A percentile compares a stretch with the other conserved stretches of the same genome.
Evolutionary conservation across 768 basidiomycete species (phyloP).

Genomic region (Melanogaster broomeanus): DNA sequence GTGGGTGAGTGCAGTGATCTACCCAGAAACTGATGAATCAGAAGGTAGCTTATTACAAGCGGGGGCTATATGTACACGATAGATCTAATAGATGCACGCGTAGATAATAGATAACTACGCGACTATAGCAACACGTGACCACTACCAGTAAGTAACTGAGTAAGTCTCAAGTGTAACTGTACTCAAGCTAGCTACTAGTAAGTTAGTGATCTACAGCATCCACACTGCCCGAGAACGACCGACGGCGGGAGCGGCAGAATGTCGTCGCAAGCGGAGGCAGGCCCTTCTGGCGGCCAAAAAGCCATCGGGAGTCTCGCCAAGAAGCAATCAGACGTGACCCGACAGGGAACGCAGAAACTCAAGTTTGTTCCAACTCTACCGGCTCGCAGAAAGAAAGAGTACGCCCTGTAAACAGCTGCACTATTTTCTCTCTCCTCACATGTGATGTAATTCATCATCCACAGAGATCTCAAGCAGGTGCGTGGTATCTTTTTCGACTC

Average conservation of each 20-base stretch:
- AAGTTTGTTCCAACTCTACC: constrained; percentile 82
- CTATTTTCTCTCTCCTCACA: not conserved
- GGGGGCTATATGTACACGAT: too few species aligned
- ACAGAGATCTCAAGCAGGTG: constrained; percentile 68
- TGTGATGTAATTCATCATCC: constrained; percentile 12
- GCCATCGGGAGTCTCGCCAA: constrained; percentile 79
- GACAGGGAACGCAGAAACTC: constrained; percentile 73
- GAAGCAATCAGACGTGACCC: constrained; percentile 67
- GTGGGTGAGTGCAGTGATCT: too few species aligned
- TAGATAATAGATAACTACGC: too few species aligned
- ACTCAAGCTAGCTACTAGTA: too few species aligned
- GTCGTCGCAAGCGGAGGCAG: constrained; percentile 9
- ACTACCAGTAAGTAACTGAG: not conserved
- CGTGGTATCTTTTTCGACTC: constrained; percentile 18
- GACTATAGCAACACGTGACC: constrained; percentile 24
- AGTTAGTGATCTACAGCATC: too few species aligned
- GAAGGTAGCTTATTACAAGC: too few species aligned
- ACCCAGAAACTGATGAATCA: too few species aligned
- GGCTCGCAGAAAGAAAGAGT: constrained; percentile 79
- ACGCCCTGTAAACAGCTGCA: constrained; percentile 36
- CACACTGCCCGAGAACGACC: too few species aligned
- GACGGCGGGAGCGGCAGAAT: not conserved
- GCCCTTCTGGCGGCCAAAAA: constrained; percentile 42
- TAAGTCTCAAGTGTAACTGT: too few species aligned
- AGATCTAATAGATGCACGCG: too few species aligned